These are phyloP conservation scores for Basidiobolus meristosporus DNA, from an alignment of 371 early-diverging fungal species.

Conservation along the genomic window DNA sequence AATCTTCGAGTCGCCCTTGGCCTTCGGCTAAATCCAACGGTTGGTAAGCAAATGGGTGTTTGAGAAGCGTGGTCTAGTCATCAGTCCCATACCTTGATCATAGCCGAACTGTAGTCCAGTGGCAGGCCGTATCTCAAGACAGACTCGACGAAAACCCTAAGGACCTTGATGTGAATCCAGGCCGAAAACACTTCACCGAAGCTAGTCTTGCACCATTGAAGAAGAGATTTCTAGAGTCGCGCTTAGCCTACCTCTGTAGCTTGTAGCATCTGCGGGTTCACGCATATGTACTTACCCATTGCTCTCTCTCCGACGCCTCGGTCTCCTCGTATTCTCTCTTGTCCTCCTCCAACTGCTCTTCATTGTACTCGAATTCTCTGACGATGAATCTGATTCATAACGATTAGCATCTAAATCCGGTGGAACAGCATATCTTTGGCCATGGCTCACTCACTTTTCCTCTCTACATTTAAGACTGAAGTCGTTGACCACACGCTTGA, in stretches of 20 bases:
- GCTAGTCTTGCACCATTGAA: constrained; percentile 47
- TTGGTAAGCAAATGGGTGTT: not conserved
- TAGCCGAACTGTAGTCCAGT: constrained; percentile 75
- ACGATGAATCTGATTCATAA: constrained; percentile 45
- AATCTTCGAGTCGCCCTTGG: constrained; percentile 57
- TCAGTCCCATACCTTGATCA: constrained; percentile 64
- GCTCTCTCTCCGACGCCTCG: constrained; percentile 57
- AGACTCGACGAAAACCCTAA: constrained; percentile 90
- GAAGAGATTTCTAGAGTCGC: not conserved
- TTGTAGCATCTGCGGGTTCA: not conserved
- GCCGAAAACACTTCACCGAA: constrained; percentile 81
- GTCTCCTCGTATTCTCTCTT: constrained; percentile 52
- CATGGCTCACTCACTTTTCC: constrained; percentile 27
- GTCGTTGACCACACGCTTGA: constrained; percentile 73
- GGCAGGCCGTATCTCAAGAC: constrained; percentile 92
- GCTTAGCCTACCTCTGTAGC: not conserved
- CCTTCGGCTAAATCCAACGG: constrained; percentile 28
- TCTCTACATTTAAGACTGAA: constrained; percentile 76
- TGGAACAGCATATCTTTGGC: not conserved
- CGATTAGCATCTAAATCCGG: not conserved
- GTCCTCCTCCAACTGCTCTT: constrained; percentile 49
- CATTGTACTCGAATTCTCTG: constrained; percentile 85
- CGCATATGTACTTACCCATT: constrained; percentile 19
- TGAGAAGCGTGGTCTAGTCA: too few species aligned
- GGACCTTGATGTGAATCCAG: constrained; percentile 84